Base-by-base conservation (phyloP, 139 green algal genomes). In the Prasinococcaceae sp. region DNA sequence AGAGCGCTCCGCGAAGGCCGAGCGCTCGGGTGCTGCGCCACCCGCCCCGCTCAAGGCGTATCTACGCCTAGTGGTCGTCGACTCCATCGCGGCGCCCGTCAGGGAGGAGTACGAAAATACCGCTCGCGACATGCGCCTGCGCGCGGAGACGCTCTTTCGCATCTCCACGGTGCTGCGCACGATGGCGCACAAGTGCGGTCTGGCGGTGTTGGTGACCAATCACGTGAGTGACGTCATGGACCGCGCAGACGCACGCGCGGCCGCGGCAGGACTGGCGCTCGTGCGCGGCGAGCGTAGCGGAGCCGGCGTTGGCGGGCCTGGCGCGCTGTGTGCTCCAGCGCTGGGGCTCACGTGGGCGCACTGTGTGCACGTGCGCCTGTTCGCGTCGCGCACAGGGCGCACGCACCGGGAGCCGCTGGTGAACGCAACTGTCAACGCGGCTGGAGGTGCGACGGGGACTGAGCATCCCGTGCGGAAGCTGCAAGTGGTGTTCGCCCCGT, bases 331-430 rank as follows among this genome's bases (percentile, higher is more conserved):
- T 35, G 30, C 78, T 30, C 80, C 80, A 3, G 72, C 81, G 0
- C 60, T 88, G 26, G 80, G 80, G 6, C 60, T 90, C 39, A 69
- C 75, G 2, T 88, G 80, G 80, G 54, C 78, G 9, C 81, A 80
- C 69, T 88, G 80, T 61, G 58, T 88, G 22, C 81, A 70, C 47
- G 61, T 39, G 27, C 67, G 80, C 26, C 25, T 88, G 1, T 84
- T 88, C 47, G 58, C 76, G 6, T 64, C 68, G 1, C 60, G 70
- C 23, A 51, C 27, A 35, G 12, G 50, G n/a, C n/a, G 6, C 50
- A 63, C 36, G 38, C 24, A 25, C 4, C 50, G 38, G 16, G 25
- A 38, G 22, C 3, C 26, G 6, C 37, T 6, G 53, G 39, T 24
- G 27, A 23, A 14, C 42, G 32, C 30, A 52, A 42, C 50, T 17